Evolutionary conservation across 2,329 filamentous ascomycete species (phyloP).

Genomic region (Penicillium sp.): DNA sequence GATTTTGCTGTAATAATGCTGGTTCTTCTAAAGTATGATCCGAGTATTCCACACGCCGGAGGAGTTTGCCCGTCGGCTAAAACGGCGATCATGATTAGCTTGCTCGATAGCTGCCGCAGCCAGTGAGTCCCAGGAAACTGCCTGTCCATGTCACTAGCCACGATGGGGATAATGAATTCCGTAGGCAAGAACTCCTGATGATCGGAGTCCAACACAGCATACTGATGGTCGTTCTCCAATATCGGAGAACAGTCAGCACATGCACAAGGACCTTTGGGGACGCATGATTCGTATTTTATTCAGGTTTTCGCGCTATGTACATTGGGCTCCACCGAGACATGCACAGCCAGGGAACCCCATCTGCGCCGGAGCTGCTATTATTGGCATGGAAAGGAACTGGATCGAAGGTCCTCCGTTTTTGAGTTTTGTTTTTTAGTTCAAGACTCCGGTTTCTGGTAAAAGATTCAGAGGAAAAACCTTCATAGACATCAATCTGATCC

Average conservation of each 20-base stretch:
- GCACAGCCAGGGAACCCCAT: constrained; percentile 17
- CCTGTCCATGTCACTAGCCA: no score
- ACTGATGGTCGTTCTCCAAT: background rate
- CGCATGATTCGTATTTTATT: constrained; percentile 1
- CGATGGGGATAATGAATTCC: no score
- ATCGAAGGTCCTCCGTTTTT: constrained; percentile 17
- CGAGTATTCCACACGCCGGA: no score
- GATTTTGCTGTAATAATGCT: background rate
- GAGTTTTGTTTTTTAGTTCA: constrained; percentile 3
- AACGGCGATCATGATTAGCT: no score
- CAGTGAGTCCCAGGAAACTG: no score
- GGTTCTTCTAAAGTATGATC: no score
- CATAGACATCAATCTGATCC: background rate
- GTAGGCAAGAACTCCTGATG: no score
- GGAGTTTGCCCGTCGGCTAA: no score
- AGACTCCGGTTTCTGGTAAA: background rate
- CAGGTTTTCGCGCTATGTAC: constrained; percentile 9
- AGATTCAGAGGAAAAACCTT: constrained; percentile 1
- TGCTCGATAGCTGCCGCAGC: no score
- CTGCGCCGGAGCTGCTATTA: constrained; percentile 19
- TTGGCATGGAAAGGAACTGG: constrained; percentile 25
- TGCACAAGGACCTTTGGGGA: background rate
- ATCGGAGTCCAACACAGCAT: background rate
- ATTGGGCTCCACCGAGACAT: constrained; percentile 12
- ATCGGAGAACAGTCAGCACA: background rate